Conservation (phyloP, 2,329 filamentous ascomycete genomes). For the Phialophora tarda region DNA sequence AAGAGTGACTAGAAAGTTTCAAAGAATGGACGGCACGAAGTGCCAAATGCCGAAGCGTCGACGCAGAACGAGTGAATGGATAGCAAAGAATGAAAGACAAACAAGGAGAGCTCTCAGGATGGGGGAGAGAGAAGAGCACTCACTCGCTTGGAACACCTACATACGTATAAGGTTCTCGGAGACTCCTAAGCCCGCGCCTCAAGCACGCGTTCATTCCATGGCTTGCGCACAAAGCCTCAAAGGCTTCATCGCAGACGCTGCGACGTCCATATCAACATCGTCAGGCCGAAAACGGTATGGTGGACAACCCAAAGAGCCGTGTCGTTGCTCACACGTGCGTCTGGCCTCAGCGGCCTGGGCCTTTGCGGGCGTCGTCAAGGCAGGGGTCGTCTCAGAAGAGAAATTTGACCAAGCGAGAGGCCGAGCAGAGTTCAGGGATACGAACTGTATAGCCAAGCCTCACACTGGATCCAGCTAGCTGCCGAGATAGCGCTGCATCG, state of each 20-base stretch:
- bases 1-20: conserved; percentile 13
- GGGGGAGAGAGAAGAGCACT: not conserved
- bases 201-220: not conserved
- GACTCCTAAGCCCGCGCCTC: not conserved
- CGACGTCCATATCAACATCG: conserved; percentile 6
- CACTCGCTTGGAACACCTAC: not conserved
- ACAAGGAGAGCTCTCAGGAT: not conserved
- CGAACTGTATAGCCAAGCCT: not conserved
- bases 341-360: not conserved
- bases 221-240: conserved; percentile 4
- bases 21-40: conserved; percentile 19
- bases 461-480: not conserved
- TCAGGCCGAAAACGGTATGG: not conserved
- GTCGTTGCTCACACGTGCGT: conserved; percentile 3
- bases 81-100: not conserved
- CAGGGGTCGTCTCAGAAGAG: not conserved
- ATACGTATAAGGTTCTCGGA: not conserved
- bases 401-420: conserved; percentile 11
- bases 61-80: conserved; percentile 1
- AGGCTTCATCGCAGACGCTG: not conserved
- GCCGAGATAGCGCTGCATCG: not conserved
- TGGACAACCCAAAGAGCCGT: not conserved
- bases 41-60: conserved; percentile 3
- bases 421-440: conserved; percentile 1
- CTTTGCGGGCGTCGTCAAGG: not conserved